Base-by-base conservation (phyloP, 2,329 filamentous ascomycete genomes). In the Cryphonectria carpinicola region DNA sequence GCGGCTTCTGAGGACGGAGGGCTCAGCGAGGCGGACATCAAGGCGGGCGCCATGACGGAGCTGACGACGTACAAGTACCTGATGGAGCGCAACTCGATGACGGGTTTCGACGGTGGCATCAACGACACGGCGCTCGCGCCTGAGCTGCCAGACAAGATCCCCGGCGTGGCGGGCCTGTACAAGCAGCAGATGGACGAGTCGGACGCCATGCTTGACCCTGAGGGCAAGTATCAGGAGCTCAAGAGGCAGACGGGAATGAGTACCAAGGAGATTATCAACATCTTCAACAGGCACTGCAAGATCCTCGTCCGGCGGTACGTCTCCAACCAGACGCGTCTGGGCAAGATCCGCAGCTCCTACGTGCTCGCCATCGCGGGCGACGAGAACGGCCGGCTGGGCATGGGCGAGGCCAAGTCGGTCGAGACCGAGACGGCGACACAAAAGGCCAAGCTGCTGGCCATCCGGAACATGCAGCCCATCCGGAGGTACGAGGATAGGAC, bases 391-490 rank as follows among this genome's bases (percentile, higher is more conserved):
- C 87, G 95, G 77, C 82, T 99, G 43, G 96, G 96, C 14, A 86
- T 98, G 71, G 96, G 96, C 70, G 92, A 95, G 82, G 95, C 93
- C 76, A 99, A 98, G 85, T 92, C 92, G 13, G 89, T 90, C 39
- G 94, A 98, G 81, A 77, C 84, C 1, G 82, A 85, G 43, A 89
- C 93, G 71, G 93, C 93, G 0, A 80, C 82, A 54, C 83, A 86
- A 74, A 94, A 97, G 83, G 92, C 94, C 61, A 89, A 88, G 81
- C 89, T 94, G 82, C 86, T 91, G 74, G 95, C 96, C 35, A 93
- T 98, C 76, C 87, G 92, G 78, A 98, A 96, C 84, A 94, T 99
- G 93, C 89, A 90, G 84, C 95, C 96, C n/a, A 89, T 99, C 69
- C 89, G 90, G 65, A 87, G 95, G 70, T 99, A 98, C 79, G 96